Conservation (phyloP, 768 basidiomycete species). For the Leccinellum luteum region DNA sequence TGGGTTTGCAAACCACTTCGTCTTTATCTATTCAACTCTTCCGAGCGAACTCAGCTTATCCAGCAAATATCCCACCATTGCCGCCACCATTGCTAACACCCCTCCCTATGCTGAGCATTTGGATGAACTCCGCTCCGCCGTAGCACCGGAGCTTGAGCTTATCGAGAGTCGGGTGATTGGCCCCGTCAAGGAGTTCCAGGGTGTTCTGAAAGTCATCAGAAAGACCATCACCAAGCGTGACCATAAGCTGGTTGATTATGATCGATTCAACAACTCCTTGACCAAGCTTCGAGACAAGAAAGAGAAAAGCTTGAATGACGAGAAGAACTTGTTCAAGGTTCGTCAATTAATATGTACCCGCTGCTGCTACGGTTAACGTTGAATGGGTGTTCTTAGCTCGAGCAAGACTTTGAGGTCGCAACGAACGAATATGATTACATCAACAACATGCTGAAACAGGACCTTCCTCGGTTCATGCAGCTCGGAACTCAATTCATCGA, state of each 20-base stretch:
- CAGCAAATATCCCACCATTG: slow-evolving; percentile 74
- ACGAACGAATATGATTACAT: slow-evolving; percentile 93
- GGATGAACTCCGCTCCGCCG: slow-evolving; percentile 76
- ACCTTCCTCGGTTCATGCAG: slow-evolving; percentile 90
- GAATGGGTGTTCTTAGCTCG: slow-evolving; percentile 50
- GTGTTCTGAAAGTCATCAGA: slow-evolving; percentile 81
- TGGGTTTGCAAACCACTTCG: slow-evolving; percentile 63
- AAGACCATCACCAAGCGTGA: slow-evolving; percentile 97
- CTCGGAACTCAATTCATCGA: slow-evolving; percentile 89
- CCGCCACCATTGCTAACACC: slow-evolving; percentile 75
- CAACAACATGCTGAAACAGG: slow-evolving; percentile 85
- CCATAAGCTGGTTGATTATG: slow-evolving; percentile 95
- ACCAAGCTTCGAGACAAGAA: slow-evolving; percentile 98
- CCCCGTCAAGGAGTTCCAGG: slow-evolving; percentile 87
- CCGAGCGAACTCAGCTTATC: slow-evolving; percentile 76
- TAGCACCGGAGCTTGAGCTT: slow-evolving; percentile 90
- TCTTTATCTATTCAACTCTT: slow-evolving; percentile 61
- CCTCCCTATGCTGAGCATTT: slow-evolving; percentile 67
- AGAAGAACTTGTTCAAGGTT: slow-evolving; percentile 97
- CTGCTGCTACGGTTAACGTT: neutral
- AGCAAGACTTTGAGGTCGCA: slow-evolving; percentile 94
- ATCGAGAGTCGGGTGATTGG: slow-evolving; percentile 83
- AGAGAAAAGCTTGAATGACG: slow-evolving; percentile 92
- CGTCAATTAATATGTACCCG: slow-evolving; percentile 10
- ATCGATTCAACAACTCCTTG: slow-evolving; percentile 93